Percentiles rank a stretch among this genome's conserved stretches.
Conservation (phyloP, 345 rosid species). For the Rubroshorea leprosula region DNA sequence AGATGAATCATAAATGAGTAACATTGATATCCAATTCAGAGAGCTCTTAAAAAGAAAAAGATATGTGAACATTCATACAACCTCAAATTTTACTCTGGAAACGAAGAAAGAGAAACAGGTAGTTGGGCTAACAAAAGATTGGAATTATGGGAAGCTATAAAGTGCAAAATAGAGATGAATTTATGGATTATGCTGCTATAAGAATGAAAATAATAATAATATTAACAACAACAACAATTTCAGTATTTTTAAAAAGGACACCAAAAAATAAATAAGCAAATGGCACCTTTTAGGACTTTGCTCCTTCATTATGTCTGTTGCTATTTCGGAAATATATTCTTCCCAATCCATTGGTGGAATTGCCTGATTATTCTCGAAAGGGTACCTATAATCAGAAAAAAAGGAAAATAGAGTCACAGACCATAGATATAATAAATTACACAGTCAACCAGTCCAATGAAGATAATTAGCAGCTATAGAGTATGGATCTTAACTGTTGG, state of each 20-base stretch:
- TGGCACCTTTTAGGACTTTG: conserved; percentile 79
- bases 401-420: conserved; percentile 7
- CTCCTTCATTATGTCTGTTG: conserved; percentile 88
- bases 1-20: neutral
- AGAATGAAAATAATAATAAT: no score
- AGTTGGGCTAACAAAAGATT: no score
- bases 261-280: neutral
- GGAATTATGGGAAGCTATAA: no score
- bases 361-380: conserved; percentile 62
- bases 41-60: no score
- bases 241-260: conserved; percentile 10
- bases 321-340: conserved; percentile 79
- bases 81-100: no score
- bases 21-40: neutral
- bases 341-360: conserved; percentile 97
- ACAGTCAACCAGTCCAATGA: conserved; percentile 2
- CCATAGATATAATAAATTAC: conserved; percentile 6
- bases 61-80: neutral
- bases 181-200: no score
- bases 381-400: conserved; percentile 45
- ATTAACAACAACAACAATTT: neutral
- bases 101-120: no score
- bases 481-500: conserved; percentile 59
- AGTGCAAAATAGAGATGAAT: neutral
- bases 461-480: conserved; percentile 4